Base-by-base conservation (phyloP, 2,329 filamentous ascomycete species). In the Aspergillus quadrilineatus region DNA sequence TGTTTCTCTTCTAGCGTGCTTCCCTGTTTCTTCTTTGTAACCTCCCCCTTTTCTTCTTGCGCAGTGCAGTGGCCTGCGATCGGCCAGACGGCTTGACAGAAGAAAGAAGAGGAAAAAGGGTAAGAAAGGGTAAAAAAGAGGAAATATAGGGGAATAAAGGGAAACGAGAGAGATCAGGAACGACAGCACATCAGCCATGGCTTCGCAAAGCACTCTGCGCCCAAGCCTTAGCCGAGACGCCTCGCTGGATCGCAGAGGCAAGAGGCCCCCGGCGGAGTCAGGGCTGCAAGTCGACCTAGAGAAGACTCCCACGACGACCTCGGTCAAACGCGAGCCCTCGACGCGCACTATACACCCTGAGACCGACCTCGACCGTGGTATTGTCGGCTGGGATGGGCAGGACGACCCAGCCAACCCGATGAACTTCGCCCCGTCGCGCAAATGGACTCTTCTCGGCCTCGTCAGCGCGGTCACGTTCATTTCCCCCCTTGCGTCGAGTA, bases 381-480 rank as follows among this genome's bases (percentile, higher is more conserved):
- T 86, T 56, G 80, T 86, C 15, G 84, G 83, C 36, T 86, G 84
- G 84, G 83, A 86, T 3, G 69, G 76, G 37, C 80, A 83, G 64
- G 77, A 81, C 53, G 84, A 87, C 65, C 82, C 82, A 0, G 71
- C 73, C 2, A 82, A 83, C 70, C 84, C 84, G 1, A 76, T 84
- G 62, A 86, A 87, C 68, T 86, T 71, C 48, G 8, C 61, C 3
- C 1, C 50, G 0, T 32, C 32, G 6, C 60, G 63, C 15, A 71
- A 72, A 59, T 71, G 65, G 67, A 53, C 49, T 1, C 48, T 69
- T 15, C 57, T 72, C 1, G 61, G 43, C 3, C 59, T 72, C 2
- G 65, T 72, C 34, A 71, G 67, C 47, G 57, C 61, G 4, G 61
- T 69, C 47, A 71, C 69, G 6, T 60, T 72, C 26, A 50, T 72